Evolutionary conservation across 2,329 filamentous ascomycete species (phyloP).

Genomic region (Nothophoma quercina): DNA sequence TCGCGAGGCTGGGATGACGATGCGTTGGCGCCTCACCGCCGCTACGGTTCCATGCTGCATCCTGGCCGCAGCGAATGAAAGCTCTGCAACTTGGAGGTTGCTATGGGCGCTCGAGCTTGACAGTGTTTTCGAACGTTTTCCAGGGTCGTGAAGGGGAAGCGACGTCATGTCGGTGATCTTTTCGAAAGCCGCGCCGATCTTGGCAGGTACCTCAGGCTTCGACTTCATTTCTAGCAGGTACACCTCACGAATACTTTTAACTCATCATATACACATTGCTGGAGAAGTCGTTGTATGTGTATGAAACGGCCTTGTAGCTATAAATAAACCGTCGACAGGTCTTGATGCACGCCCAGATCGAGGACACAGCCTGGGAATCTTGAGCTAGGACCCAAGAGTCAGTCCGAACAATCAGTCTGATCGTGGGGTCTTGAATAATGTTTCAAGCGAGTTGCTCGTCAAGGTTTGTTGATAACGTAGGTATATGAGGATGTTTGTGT

Average conservation of each 20-base stretch:
- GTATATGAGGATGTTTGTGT: neutral
- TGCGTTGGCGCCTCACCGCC: slow-evolving; percentile 39
- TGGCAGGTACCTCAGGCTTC: neutral
- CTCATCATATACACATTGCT: neutral
- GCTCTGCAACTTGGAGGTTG: neutral
- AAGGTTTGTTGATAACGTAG: too few species aligned
- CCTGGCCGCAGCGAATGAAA: slow-evolving; percentile 3
- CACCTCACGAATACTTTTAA: neutral
- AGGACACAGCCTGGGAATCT: too few species aligned
- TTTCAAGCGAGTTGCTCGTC: too few species aligned
- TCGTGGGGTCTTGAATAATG: too few species aligned
- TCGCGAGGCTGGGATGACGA: slow-evolving; percentile 45
- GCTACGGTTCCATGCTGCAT: slow-evolving; percentile 19
- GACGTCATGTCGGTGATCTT: slow-evolving; percentile 15
- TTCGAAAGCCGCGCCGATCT: neutral
- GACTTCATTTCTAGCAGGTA: neutral
- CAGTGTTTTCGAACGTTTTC: neutral
- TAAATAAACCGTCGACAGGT: too few species aligned
- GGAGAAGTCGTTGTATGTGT: too few species aligned
- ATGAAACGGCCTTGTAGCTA: too few species aligned
- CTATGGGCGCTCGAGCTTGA: slow-evolving; percentile 2
- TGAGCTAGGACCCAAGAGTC: too few species aligned
- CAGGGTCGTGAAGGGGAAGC: neutral
- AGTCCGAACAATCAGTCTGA: too few species aligned
- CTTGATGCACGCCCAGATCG: too few species aligned